Conservation (phyloP, 257 asterid species). For the Solanum tarapatanum region DNA sequence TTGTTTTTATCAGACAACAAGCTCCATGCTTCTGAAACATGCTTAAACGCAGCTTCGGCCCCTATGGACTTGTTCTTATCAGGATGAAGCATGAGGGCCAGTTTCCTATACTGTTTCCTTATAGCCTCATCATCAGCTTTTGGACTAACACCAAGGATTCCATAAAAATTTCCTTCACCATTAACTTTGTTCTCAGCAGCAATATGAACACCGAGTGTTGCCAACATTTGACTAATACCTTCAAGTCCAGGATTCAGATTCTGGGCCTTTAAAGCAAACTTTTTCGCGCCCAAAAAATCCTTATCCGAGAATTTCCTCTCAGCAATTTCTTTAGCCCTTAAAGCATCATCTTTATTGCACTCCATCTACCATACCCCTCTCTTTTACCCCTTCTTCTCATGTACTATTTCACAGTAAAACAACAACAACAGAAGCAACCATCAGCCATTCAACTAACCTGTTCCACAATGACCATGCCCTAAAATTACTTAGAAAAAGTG, state of each 20-base stretch:
- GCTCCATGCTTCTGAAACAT: constrained; percentile 72
- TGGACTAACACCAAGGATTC: constrained; percentile 62
- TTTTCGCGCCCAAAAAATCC: constrained; percentile 53
- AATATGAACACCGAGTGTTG: constrained; percentile 47
- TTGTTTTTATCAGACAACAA: constrained; percentile 47
- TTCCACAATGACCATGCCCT: background rate
- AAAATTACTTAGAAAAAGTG: background rate
- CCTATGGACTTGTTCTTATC: constrained; percentile 62
- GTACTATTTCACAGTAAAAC: background rate
- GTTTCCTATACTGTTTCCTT: constrained; percentile 53
- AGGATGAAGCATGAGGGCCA: constrained; percentile 70
- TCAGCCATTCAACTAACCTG: background rate
- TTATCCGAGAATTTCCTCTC: constrained; percentile 40
- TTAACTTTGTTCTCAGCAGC: constrained; percentile 41
- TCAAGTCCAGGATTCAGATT: constrained; percentile 57
- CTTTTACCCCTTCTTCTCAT: constrained; percentile 21
- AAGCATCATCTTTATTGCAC: constrained; percentile 73
- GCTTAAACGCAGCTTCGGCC: constrained; percentile 67
- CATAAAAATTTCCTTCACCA: constrained; percentile 58
- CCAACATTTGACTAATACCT: constrained; percentile 57
- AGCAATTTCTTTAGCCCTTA: constrained; percentile 65
- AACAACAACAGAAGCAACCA: background rate
- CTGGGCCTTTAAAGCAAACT: constrained; percentile 58
- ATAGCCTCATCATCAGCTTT: constrained; percentile 51
- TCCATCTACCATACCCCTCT: constrained; percentile 42